Evolutionary conservation across 2,329 filamentous ascomycete genomes (phyloP).

Genomic region (Dothidotthia symphoricarpi): DNA sequence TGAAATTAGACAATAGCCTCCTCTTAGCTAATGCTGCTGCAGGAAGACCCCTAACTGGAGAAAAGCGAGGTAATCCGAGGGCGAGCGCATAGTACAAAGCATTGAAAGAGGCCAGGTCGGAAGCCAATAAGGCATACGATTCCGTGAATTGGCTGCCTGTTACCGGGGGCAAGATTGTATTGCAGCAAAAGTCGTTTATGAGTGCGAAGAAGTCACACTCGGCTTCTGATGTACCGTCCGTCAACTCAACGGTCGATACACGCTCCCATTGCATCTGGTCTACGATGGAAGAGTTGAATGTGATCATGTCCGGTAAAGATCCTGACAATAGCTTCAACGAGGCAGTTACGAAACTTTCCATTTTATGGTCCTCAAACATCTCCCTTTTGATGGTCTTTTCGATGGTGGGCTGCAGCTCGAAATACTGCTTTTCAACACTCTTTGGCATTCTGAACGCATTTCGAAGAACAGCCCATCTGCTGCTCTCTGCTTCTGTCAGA

Average conservation of each 20-base stretch:
- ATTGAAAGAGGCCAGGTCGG: slow-evolving; percentile 58
- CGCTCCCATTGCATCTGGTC: slow-evolving; percentile 65
- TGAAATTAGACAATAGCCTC: slow-evolving; percentile 30
- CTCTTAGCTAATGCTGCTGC: slow-evolving; percentile 36
- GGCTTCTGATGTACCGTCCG: slow-evolving; percentile 46
- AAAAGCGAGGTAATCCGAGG: slow-evolving; percentile 56
- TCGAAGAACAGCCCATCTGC: slow-evolving; percentile 21
- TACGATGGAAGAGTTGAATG: slow-evolving; percentile 58
- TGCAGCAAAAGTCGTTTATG: slow-evolving; percentile 58
- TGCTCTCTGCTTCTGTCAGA: slow-evolving; percentile 22
- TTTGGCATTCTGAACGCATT: slow-evolving; percentile 34
- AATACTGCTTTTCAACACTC: slow-evolving; percentile 17
- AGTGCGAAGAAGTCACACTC: slow-evolving; percentile 49
- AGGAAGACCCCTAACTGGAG: slow-evolving; percentile 51
- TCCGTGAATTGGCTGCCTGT: slow-evolving; percentile 53
- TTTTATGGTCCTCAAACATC: slow-evolving; percentile 50
- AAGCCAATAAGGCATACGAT: slow-evolving; percentile 46
- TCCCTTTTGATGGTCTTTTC: slow-evolving; percentile 38
- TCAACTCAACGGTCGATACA: slow-evolving; percentile 47
- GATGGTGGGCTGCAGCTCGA: slow-evolving; percentile 31
- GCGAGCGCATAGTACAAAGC: slow-evolving; percentile 54
- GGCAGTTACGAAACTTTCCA: slow-evolving; percentile 41
- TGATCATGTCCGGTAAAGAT: slow-evolving; percentile 57
- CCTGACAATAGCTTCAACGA: slow-evolving; percentile 34
- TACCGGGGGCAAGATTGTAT: slow-evolving; percentile 50